phyloP scores from a whole-genome alignment of 2,329 filamentous ascomycete genomes.

The Penicillium sp. region DNA sequence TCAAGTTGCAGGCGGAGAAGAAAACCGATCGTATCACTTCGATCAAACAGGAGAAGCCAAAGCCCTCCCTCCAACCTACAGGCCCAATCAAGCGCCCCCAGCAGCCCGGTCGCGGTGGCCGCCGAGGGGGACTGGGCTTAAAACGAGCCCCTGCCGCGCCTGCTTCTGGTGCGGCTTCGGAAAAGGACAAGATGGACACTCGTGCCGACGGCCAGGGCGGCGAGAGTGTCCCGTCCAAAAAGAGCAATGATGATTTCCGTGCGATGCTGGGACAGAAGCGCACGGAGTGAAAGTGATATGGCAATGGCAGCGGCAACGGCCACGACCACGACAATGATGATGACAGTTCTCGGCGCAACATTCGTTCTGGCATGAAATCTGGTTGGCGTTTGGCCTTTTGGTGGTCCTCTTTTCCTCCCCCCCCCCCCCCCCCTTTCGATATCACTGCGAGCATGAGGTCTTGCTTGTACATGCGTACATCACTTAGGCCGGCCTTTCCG shows the following conservation, averaged over 20 bases:
- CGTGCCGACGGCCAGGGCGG: slow-evolving; percentile 35
- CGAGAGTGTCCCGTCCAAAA: slow-evolving; percentile 43
- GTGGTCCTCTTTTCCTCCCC: slow-evolving; percentile 6
- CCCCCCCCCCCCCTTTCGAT: neutral
- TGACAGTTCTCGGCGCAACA: slow-evolving; percentile 26
- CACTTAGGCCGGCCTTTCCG: slow-evolving; percentile 14
- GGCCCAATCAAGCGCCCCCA: slow-evolving; percentile 50
- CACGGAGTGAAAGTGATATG: slow-evolving; percentile 34
- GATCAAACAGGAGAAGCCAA: slow-evolving; percentile 46
- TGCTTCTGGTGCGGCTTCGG: slow-evolving; percentile 13
- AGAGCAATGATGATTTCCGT: slow-evolving; percentile 63
- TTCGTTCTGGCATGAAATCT: slow-evolving; percentile 30
- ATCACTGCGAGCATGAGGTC: slow-evolving; percentile 12
- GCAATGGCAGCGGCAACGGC: slow-evolving; percentile 19
- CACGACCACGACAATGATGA: slow-evolving; percentile 24
- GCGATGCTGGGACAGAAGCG: slow-evolving; percentile 54
- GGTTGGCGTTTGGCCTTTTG: slow-evolving; percentile 32
- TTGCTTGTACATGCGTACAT: slow-evolving; percentile 8
- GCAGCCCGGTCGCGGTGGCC: slow-evolving; percentile 50
- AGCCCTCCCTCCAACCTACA: slow-evolving; percentile 37
- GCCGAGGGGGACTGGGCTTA: slow-evolving; percentile 54
- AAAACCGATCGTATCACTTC: slow-evolving; percentile 40
- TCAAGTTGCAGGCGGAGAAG: slow-evolving; percentile 46
- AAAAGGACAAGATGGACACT: slow-evolving; percentile 30
- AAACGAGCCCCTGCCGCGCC: slow-evolving; percentile 45